Base-by-base conservation (phyloP, 768 basidiomycete species). In the Serpula lacrymans region DNA sequence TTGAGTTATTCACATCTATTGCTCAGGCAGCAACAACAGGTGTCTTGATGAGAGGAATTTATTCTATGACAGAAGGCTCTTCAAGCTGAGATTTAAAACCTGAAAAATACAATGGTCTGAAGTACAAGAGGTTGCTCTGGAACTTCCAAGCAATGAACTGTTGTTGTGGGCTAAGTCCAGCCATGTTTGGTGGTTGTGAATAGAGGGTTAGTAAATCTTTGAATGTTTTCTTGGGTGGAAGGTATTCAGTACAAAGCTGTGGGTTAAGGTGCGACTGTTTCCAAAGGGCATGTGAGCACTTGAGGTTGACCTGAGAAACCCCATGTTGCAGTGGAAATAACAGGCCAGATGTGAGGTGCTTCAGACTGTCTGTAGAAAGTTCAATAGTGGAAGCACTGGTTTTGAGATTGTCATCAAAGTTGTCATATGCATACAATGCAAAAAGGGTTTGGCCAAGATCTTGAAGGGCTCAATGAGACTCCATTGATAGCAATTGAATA, bases 371-470 rank as follows among this genome's bases (percentile, higher is more conserved):
- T 2, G 47, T 38, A n/a, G n/a, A n/a, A n/a, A 55, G 47, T 32
- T 71, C 63, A 2, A 63, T 27, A 0, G 64, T 67, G 1, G 63
- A 61, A 2, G 54, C 39, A 1, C 47, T 13, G 8, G 47, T 39
- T 26, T 62, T 57, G 8, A 69, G 41, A 17, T 64, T 50, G 11
- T 69, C 54, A 42, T 74, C 69, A 20, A 71, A 55, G 44, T 74
- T 74, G 43, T 74, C 65, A 25, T 64, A 72, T 10, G 65, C 65
- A 49, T 55, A 64, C 2, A 41, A 34, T 0, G 51, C 40, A 2
- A 52, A 25, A 4, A 61, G 39, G 7, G 50, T 53, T 14, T 49
- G 28, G 0, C 59, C 64, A 17, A 61, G 45, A 10, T 27, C 17
- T 4, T 37, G 33, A 5, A 65, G 48, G 4, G 30, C 26, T 1